Base-by-base conservation (phyloP, 2,329 filamentous ascomycete genomes). In the Monosporascus sp. region DNA sequence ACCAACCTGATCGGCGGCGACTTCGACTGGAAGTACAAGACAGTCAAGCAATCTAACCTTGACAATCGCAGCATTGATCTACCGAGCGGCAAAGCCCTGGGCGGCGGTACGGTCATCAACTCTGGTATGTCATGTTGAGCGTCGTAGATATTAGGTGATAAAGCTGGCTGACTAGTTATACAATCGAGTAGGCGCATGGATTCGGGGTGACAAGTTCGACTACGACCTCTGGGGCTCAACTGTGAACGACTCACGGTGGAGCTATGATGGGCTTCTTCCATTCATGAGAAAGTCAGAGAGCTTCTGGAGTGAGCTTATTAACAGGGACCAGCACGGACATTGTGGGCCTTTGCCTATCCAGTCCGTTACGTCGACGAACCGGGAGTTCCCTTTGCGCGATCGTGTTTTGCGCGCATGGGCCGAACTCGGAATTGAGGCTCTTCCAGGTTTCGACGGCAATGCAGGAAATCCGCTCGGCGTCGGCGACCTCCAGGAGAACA, bases 221-320 rank as follows among this genome's bases (percentile, higher is more conserved):
- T 77, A 71, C 55, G 66, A 76, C 47, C 62, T 67, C 45, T 77
- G 73, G 75, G 73, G 70, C 1, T 6, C 55, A 47, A n/a, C 56
- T 47, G 44, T 57, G 39, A 6, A 47, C 27, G 73, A 78, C 52
- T 24, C 61, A 2, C 57, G 62, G 4, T 78, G 74, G 68, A 67
- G 64, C 44, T 73, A 70, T 39, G 62, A 70, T 0, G 64, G 65
- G n/a, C 64, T 74, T 44, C 65, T 72, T 9, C 70, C 69, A 1
- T 78, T 73, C 54, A 69, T 72, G 52, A 59, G 59, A 25, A 70
- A 66, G 46, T 56, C 62, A 0, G 70, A 72, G 56, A 60, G 48
- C 2, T 55, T 61, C 24, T 62, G 60, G 38, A 57, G 56, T 17
- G 31, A 49, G 2, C 48, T 53, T 6, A 48, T 51, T 8, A 56